Conservation (phyloP, 345 rosid species). For the Euphorbia pulcherrima region DNA sequence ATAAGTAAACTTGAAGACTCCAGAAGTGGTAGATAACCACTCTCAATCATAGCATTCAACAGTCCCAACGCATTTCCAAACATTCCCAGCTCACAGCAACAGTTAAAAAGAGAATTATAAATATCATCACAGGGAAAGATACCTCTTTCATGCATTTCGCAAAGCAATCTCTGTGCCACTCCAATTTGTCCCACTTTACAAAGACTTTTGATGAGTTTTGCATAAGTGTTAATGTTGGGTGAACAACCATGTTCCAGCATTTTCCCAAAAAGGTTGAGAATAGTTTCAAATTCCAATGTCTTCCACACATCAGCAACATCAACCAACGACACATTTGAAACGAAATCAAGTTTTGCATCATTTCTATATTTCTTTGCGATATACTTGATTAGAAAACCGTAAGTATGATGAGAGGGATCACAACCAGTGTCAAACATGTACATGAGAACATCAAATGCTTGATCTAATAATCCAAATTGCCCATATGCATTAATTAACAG, state of each 20-base stretch:
- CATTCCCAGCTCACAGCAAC: slow-evolving; percentile 52
- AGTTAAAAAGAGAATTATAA: slow-evolving; percentile 54
- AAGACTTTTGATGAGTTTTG: slow-evolving; percentile 59
- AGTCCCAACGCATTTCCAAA: slow-evolving; percentile 49
- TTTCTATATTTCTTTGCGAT: slow-evolving; percentile 31
- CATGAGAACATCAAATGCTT: slow-evolving; percentile 72
- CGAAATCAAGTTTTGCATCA: slow-evolving; percentile 26
- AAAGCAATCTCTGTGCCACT: slow-evolving; percentile 47
- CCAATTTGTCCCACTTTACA: slow-evolving; percentile 48
- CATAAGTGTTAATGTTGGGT: slow-evolving; percentile 55
- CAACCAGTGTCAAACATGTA: slow-evolving; percentile 68
- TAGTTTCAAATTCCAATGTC: slow-evolving; percentile 50
- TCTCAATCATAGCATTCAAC: slow-evolving; percentile 49
- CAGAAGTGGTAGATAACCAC: slow-evolving; percentile 59
- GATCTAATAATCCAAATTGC: slow-evolving; percentile 44
- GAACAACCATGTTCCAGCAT: slow-evolving; percentile 58
- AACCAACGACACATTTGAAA: slow-evolving; percentile 26
- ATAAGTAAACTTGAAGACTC: slow-evolving; percentile 64
- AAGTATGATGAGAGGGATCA: slow-evolving; percentile 71
- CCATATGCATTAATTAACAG: slow-evolving; percentile 64
- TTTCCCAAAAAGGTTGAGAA: slow-evolving; percentile 51
- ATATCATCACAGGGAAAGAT: slow-evolving; percentile 50
- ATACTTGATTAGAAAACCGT: slow-evolving; percentile 57
- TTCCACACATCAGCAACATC: slow-evolving; percentile 50
- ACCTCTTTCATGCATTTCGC: slow-evolving; percentile 53